phyloP scores from a whole-genome alignment of 2,329 filamentous ascomycete genomes.

The Stachybotrys echinatus region DNA sequence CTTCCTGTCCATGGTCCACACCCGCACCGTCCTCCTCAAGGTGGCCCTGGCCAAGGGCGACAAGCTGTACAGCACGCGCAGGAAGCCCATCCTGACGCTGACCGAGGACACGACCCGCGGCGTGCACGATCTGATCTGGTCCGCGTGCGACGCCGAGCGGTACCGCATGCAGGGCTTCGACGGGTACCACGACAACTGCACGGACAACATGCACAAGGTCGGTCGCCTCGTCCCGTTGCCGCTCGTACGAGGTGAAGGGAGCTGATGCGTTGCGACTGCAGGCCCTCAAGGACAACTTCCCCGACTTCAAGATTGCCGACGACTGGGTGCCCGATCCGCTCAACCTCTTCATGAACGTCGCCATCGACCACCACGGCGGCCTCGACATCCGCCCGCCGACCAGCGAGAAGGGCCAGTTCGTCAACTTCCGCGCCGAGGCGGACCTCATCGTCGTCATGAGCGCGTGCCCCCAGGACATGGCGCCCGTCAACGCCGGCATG shows the following conservation, averaged over 20 bases:
- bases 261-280: conserved; percentile 1
- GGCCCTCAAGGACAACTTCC: conserved; percentile 19
- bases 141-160: conserved; percentile 31
- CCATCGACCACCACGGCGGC: conserved; percentile 24
- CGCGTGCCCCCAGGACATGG: conserved; percentile 35
- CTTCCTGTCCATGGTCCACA: conserved; percentile 32
- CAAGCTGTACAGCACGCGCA: conserved; percentile 26
- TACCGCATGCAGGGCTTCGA: conserved; percentile 29
- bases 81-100: conserved; percentile 29
- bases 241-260: not conserved
- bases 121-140: conserved; percentile 33
- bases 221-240: not conserved
- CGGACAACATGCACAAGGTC: conserved; percentile 29
- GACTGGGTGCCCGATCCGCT: conserved; percentile 33
- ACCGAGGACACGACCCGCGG: conserved; percentile 29
- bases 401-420: conserved; percentile 26
- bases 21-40: conserved; percentile 23
- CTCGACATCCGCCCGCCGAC: conserved; percentile 25
- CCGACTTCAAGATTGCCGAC: conserved; percentile 16
- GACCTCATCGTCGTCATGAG: conserved; percentile 34
- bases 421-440: conserved; percentile 26
- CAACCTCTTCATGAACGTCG: conserved; percentile 39
- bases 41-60: conserved; percentile 22
- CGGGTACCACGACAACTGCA: conserved; percentile 33
- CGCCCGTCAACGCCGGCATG: conserved; percentile 26